Percentiles rank a stretch among this genome's conserved stretches.
These are phyloP conservation scores for Rosellinia necatrix DNA, from an alignment of 2,329 filamentous ascomycete species.

Conservation along the genomic window DNA sequence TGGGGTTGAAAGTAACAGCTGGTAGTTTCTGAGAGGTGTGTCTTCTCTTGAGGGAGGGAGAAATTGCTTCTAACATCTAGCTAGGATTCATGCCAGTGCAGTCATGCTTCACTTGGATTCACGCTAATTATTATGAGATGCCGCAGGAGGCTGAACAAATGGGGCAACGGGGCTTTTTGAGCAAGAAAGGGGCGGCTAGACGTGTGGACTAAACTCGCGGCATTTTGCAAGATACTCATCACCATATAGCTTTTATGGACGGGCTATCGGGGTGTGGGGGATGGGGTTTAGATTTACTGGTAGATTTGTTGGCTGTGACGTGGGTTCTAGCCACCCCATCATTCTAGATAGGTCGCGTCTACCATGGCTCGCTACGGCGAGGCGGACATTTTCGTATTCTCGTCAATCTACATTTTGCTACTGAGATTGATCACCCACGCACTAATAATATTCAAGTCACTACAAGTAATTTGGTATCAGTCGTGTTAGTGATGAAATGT, in stretches of 20 bases:
- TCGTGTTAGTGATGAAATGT: not conserved
- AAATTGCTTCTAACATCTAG: not conserved
- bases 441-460: not conserved
- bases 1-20: conserved; percentile 45
- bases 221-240: not conserved
- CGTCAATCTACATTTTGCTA: too few species aligned
- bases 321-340: not conserved
- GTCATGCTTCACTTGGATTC: not conserved
- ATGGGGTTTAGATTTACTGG: not conserved
- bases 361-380: too few species aligned
- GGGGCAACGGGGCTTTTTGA: not conserved
- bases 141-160: not conserved
- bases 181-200: not conserved
- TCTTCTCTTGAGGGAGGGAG: not conserved
- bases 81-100: not conserved
- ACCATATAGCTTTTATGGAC: conserved; percentile 4
- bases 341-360: not conserved
- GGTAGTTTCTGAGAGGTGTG: not conserved
- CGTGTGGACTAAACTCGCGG: not conserved
- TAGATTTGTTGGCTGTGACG: conserved; percentile 7
- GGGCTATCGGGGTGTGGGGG: conserved; percentile 4
- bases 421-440: not conserved
- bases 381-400: too few species aligned
- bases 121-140: conserved; percentile 7
- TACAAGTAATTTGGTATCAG: not conserved